Conservation (phyloP, 1,284 basidiomycete genomes). For the Sporisorium sorghi region DNA sequence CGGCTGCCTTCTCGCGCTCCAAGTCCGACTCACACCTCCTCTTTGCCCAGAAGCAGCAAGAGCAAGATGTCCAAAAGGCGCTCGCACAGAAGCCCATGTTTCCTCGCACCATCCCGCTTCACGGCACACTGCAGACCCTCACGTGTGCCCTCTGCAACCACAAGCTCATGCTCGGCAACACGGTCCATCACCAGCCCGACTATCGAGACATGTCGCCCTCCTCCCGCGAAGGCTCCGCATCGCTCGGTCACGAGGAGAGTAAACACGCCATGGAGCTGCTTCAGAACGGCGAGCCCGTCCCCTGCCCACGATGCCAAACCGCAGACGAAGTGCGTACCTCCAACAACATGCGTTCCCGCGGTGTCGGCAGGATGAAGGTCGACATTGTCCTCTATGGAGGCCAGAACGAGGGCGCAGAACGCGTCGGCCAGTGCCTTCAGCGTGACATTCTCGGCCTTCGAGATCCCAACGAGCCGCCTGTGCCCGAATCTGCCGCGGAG, state of each 20-base stretch:
- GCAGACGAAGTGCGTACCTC: constrained; percentile 79
- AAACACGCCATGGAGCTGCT: constrained; percentile 55
- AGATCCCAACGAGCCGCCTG: constrained; percentile 63
- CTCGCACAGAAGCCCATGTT: constrained; percentile 56
- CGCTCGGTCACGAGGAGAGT: constrained; percentile 43
- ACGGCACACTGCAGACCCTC: constrained; percentile 83
- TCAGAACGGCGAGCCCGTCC: constrained; percentile 75
- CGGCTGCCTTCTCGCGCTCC: constrained; percentile 35
- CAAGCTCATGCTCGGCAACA: constrained; percentile 64
- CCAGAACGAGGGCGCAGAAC: constrained; percentile 83
- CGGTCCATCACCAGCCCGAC: constrained; percentile 28
- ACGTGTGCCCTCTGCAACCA: constrained; percentile 85
- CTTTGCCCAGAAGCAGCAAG: constrained; percentile 58
- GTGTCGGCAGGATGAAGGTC: constrained; percentile 83
- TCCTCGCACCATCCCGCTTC: constrained; percentile 86
- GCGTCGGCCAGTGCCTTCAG: constrained; percentile 73
- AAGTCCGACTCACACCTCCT: constrained; percentile 62
- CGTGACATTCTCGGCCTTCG: constrained; percentile 65
- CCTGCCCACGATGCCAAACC: constrained; percentile 82
- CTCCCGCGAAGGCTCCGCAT: constrained; percentile 40
- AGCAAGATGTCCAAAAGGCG: constrained; percentile 71
- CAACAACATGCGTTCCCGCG: constrained; percentile 82
- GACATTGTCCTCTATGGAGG: constrained; percentile 93
- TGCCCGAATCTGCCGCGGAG: constrained; percentile 62
- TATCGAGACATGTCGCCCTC: constrained; percentile 22